These are phyloP conservation scores for Gossypium laxum DNA, from an alignment of 441 rosid genomes.

Conservation along the genomic window DNA sequence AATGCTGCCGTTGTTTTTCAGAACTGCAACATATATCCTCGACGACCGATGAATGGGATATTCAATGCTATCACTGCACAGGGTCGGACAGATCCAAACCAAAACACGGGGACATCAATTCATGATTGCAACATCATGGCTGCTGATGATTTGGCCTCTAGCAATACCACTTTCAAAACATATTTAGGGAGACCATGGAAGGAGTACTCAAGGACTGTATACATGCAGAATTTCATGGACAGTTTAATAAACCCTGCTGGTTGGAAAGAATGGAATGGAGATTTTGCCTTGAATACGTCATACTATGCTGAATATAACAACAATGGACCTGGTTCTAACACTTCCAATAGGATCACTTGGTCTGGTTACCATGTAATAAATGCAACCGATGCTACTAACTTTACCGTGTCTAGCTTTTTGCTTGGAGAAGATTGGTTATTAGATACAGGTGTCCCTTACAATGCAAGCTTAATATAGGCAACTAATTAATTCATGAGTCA, in stretches of 20 bases:
- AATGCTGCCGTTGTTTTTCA: conserved; percentile 54
- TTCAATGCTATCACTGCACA: conserved; percentile 59
- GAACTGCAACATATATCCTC: conserved; percentile 44
- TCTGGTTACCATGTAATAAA: conserved; percentile 36
- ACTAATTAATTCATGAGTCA: neutral
- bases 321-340: conserved; percentile 42
- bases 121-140: conserved; percentile 39
- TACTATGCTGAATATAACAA: conserved; percentile 51
- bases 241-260: conserved; percentile 38
- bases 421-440: conserved; percentile 49
- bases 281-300: conserved; percentile 37
- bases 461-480: conserved; percentile 22
- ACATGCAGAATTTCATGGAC: conserved; percentile 39
- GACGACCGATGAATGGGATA: conserved; percentile 44
- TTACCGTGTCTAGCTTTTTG: conserved; percentile 40
- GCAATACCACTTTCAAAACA: conserved; percentile 26
- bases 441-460: conserved; percentile 38
- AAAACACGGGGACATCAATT: conserved; percentile 59
- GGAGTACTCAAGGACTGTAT: conserved; percentile 51
- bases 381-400: conserved; percentile 40
- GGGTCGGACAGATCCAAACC: conserved; percentile 59
- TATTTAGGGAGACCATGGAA: conserved; percentile 71
- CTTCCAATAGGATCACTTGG: conserved; percentile 41
- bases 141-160: conserved; percentile 38
- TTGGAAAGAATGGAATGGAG: conserved; percentile 41